A percentile compares a stretch with the other conserved stretches of the same genome.
Conservation (phyloP, 768 basidiomycete species). For the Saitozyma podzolica region DNA sequence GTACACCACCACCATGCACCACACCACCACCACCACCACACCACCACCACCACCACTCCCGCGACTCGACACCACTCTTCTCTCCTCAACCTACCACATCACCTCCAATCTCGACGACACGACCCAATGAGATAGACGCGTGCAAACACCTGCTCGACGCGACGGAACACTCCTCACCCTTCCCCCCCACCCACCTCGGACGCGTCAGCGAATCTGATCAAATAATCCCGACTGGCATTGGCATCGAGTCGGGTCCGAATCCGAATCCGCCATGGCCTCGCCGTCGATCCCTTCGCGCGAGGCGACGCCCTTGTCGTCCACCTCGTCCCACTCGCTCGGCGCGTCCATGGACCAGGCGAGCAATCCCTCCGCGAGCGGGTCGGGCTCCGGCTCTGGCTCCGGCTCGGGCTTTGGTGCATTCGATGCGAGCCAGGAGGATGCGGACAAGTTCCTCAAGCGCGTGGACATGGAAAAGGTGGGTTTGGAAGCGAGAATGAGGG, state of each 20-base stretch:
- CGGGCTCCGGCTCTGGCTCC: background rate
- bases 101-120: too few species aligned
- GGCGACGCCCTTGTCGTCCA: constrained; percentile 26
- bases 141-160: too few species aligned
- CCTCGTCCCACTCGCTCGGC: constrained; percentile 3
- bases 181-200: too few species aligned
- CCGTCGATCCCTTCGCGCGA: constrained; percentile 18
- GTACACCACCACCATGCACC: too few species aligned
- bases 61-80: too few species aligned
- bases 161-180: too few species aligned
- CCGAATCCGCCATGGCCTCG: constrained; percentile 9
- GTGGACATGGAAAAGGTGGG: constrained; percentile 49
- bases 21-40: too few species aligned
- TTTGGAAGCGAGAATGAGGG: too few species aligned
- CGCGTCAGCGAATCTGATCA: background rate
- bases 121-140: too few species aligned
- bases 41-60: too few species aligned
- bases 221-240: background rate
- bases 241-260: background rate
- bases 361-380: constrained; percentile 13
- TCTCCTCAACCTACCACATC: too few species aligned
- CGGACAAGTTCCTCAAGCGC: constrained; percentile 37
- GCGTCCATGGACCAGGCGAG: constrained; percentile 2
- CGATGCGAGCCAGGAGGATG: constrained; percentile 21
- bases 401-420: background rate